Evolutionary conservation across 129 eudicot species (phyloP).

Genomic region (Flaveria robusta): DNA sequence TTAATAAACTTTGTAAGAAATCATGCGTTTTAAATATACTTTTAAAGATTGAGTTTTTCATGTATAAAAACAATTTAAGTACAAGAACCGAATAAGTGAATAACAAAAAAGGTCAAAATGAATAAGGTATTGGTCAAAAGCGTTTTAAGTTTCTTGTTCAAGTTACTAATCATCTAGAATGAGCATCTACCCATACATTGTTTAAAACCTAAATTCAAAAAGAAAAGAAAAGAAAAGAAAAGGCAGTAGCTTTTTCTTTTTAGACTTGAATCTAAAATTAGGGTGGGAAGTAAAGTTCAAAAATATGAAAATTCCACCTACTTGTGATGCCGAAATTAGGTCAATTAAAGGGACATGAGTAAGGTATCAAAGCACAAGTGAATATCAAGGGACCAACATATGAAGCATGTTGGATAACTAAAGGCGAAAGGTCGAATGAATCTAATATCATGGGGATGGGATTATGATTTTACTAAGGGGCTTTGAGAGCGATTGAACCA

Average conservation of each 20-base stretch:
- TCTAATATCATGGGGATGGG: too few relatives aligned
- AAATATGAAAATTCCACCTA: neutral
- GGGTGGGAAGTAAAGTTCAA: neutral
- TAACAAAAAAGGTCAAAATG: neutral
- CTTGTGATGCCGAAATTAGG: neutral
- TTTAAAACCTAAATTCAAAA: neutral
- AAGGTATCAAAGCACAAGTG: neutral
- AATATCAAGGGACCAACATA: neutral
- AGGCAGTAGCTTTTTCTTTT: slow-evolving; percentile 21
- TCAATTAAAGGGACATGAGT: neutral
- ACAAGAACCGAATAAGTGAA: slow-evolving; percentile 9
- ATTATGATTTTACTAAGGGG: too few relatives aligned
- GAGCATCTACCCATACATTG: slow-evolving; percentile 8
- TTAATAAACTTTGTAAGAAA: too few relatives aligned
- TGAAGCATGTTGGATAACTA: neutral
- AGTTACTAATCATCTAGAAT: slow-evolving; percentile 24
- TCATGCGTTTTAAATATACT: too few relatives aligned
- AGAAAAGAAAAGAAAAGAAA: neutral
- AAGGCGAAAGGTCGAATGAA: neutral
- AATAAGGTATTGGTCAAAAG: slow-evolving; percentile 14
- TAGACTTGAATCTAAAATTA: slow-evolving; percentile 4
- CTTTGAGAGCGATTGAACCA: too few relatives aligned
- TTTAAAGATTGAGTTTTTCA: too few relatives aligned
- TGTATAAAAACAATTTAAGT: neutral
- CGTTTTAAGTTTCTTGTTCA: neutral